Evolutionary conservation across 129 eudicot genomes (phyloP), one percentile per base, ranked within the genome.

Genomic region (Flaveria bidentis): DNA sequence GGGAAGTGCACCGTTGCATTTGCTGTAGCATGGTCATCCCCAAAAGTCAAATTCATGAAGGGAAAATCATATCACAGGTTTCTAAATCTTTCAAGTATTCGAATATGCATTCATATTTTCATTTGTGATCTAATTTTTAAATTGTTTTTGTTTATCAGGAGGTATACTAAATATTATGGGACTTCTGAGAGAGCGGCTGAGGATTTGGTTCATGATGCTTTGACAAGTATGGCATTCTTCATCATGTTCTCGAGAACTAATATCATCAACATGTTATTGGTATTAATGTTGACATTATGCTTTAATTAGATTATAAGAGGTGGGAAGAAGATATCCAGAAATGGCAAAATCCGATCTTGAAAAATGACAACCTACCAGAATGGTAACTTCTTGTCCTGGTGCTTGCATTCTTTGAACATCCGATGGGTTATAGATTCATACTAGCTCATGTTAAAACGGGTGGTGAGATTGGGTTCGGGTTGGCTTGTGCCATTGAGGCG

Each of bases 251-350:
- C 44, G 72, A 42, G 33, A 16, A 15, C 45, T n/a, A 1, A 26
- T 52, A 10, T 52, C 41, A 65, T 28, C 52, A 30, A 4, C 36
- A 30, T 12, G 46, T 33, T 8, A 52, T 39, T n/a, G 57, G 9
- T 51, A 16, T 23, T 79, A 72, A 63, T 36, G 62, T 71, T 1
- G 71, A 56, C 13, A 58, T 15, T 78, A 36, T 55, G 75, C 4
- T 42, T 67, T 58, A 5, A 9, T 74, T 86, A 93, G 98, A 93
- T 78, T 93, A 93, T 84, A 91, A 84, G 87, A 74, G 83, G 30
- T 93, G 98, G 98, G 98, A 93, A 78, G 98, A 90, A 85, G 97
- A 93, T 46, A 93, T 93, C 30, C 97, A 91, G 82, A 84, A 80
- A 77, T 93, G 97, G 99, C 99, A 94, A 86, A 83, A 80, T 73